A percentile compares a stretch with the other conserved stretches of the same genome.
Conservation (phyloP, 495 filamentous ascomycete genomes). For the Chaetomidium leptoderma region DNA sequence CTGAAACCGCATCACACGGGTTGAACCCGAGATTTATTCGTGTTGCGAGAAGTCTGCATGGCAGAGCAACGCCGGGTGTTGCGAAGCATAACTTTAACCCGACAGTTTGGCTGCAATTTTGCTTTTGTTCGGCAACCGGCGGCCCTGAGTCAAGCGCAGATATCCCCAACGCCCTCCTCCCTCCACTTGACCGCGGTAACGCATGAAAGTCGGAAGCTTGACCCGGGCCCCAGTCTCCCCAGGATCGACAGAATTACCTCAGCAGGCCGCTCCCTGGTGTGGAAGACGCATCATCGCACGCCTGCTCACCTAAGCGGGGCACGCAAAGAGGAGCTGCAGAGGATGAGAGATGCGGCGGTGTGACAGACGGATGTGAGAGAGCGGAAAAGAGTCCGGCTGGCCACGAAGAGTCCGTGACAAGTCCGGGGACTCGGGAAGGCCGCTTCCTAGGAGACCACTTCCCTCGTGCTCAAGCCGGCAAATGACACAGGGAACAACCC, state of each 20-base stretch:
- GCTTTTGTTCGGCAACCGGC: background rate
- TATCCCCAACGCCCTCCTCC: background rate
- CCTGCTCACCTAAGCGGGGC: slow-evolving; percentile 6
- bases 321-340: background rate
- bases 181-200: background rate
- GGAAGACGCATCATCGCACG: background rate
- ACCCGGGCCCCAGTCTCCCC: background rate
- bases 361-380: slow-evolving; percentile 8
- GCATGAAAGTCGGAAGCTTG: background rate
- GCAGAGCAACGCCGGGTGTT: background rate
- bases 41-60: background rate
- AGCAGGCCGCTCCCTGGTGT: slow-evolving; percentile 17
- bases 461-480: background rate
- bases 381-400: background rate
- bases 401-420: background rate
- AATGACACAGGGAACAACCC: slow-evolving; percentile 1
- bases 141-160: background rate
- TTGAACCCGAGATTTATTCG: slow-evolving; percentile 7
- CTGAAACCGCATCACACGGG: slow-evolving; percentile 8
- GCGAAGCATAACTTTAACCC: too few relatives aligned
- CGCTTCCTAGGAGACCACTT: background rate
- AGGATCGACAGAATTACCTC: slow-evolving; percentile 17
- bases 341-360: slow-evolving; percentile 14
- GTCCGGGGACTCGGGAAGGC: slow-evolving; percentile 10
- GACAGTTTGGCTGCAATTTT: background rate